Percentiles rank a stretch among this genome's conserved stretches.
Evolutionary conservation across 2,329 filamentous ascomycete species (phyloP).

Genomic region (Monosporascus sp.): DNA sequence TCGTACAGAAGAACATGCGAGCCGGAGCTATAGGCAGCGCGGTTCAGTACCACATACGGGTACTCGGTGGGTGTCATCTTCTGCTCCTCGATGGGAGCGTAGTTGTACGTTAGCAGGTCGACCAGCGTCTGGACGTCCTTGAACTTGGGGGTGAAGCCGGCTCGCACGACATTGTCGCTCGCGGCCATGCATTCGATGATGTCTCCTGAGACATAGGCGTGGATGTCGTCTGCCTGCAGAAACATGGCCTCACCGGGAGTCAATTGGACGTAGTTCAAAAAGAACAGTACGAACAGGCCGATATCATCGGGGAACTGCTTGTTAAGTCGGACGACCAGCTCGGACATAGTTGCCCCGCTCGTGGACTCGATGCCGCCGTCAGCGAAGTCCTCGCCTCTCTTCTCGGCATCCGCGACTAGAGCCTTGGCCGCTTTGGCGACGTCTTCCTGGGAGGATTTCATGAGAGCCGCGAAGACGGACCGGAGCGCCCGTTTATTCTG

Average conservation of each 20-base stretch:
- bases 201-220: constrained; percentile 88
- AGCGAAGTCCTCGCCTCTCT: constrained; percentile 68
- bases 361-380: constrained; percentile 64
- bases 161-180: constrained; percentile 97
- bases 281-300: constrained; percentile 91
- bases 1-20: constrained; percentile 77
- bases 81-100: constrained; percentile 89
- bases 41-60: constrained; percentile 77
- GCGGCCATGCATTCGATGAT: constrained; percentile 99
- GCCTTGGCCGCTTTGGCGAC: constrained; percentile 61
- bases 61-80: constrained; percentile 87
- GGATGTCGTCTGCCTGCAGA: constrained; percentile 92
- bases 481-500: constrained; percentile 77
- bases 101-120: constrained; percentile 89
- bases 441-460: constrained; percentile 67
- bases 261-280: constrained; percentile 91
- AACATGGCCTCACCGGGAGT: constrained; percentile 91
- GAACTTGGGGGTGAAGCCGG: constrained; percentile 97
- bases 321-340: constrained; percentile 73
- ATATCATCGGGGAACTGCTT: constrained; percentile 84
- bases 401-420: constrained; percentile 65
- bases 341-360: constrained; percentile 63
- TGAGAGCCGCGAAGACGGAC: constrained; percentile 69
- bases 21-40: constrained; percentile 71
- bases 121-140: constrained; percentile 90